phyloP scores from a whole-genome alignment of 345 rosid genomes.

The Populus deltoides region DNA sequence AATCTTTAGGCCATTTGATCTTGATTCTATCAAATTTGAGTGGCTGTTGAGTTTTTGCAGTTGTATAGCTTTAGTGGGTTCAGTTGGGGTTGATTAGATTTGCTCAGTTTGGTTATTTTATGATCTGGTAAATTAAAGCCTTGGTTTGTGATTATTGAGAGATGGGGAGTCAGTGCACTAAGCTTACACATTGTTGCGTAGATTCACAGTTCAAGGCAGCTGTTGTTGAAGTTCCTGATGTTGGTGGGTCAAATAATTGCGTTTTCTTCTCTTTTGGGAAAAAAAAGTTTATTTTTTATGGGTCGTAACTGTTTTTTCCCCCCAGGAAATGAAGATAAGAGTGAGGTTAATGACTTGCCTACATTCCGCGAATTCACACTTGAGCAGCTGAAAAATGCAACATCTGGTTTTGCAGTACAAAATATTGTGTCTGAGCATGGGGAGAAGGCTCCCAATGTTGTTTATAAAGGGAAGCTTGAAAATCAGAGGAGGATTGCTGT shows the following conservation, averaged over 20 bases:
- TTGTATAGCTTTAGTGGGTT: neutral
- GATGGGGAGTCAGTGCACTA: conserved; percentile 72
- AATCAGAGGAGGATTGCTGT: conserved; percentile 76
- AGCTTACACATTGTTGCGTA: conserved; percentile 58
- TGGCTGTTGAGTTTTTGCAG: neutral
- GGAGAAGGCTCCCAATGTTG: conserved; percentile 94
- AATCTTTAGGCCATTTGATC: neutral
- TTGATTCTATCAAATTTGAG: neutral
- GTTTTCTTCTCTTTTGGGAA: neutral
- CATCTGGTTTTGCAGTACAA: conserved; percentile 83
- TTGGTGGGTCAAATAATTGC: conserved; percentile 49
- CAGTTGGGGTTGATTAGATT: neutral
- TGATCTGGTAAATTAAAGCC: neutral
- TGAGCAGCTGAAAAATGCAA: conserved; percentile 73
- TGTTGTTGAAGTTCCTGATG: conserved; percentile 52
- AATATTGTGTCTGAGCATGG: conserved; percentile 96
- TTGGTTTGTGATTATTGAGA: conserved; percentile 18
- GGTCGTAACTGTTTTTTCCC: neutral
- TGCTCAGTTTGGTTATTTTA: too few relatives aligned
- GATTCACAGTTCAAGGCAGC: conserved; percentile 58
- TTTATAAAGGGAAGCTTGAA: conserved; percentile 85
- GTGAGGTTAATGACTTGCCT: conserved; percentile 41
- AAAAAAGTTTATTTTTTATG: conserved; percentile 1
- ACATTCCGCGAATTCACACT: conserved; percentile 70
- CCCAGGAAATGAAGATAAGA: conserved; percentile 49